Percentiles rank a stretch among this genome's conserved stretches.
phyloP scores from a whole-genome alignment of 352 stramenopile genomes.

The Pythium scleroteichum region DNA sequence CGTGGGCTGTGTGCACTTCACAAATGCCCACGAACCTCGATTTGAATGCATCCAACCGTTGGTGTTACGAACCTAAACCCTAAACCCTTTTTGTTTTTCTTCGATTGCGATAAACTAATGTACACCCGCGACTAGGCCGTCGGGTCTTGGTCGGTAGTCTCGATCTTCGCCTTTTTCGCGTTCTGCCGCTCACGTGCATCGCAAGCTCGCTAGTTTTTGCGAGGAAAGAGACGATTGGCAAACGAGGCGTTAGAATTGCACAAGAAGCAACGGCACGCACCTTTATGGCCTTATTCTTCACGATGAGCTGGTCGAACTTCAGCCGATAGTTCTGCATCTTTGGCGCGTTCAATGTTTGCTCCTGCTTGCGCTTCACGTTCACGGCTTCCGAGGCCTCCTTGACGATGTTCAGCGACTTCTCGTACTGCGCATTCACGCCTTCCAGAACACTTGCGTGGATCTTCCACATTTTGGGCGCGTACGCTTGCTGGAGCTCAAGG shows the following conservation, averaged over 20 bases:
- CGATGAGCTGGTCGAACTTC: slow-evolving; percentile 62
- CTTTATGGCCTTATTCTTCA: slow-evolving; percentile 68
- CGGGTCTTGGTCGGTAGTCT: neutral
- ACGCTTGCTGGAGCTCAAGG: slow-evolving; percentile 75
- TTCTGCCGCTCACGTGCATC: slow-evolving; percentile 26
- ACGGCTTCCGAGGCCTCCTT: slow-evolving; percentile 47
- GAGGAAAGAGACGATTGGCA: neutral
- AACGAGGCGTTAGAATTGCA: too few relatives aligned
- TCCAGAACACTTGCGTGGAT: slow-evolving; percentile 60
- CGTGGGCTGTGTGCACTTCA: too few relatives aligned
- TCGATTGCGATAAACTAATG: neutral
- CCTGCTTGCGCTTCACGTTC: slow-evolving; percentile 67
- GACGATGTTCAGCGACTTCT: slow-evolving; percentile 38
- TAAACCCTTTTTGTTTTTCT: too few relatives aligned
- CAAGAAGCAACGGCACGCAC: slow-evolving; percentile 13
- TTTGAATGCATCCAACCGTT: too few relatives aligned
- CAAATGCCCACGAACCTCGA: too few relatives aligned
- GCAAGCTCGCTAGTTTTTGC: slow-evolving; percentile 41
- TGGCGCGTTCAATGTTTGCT: slow-evolving; percentile 60
- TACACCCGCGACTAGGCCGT: slow-evolving; percentile 8
- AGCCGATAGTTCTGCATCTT: slow-evolving; percentile 61
- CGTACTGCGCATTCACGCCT: slow-evolving; percentile 61
- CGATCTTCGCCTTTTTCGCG: slow-evolving; percentile 43
- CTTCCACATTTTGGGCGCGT: slow-evolving; percentile 71
- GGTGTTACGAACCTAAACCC: too few relatives aligned